A percentile compares a stretch with the other conserved stretches of the same genome.
These are phyloP conservation scores for Kwoniella mangroviensis DNA, from an alignment of 768 basidiomycete genomes.

Conservation along the genomic window DNA sequence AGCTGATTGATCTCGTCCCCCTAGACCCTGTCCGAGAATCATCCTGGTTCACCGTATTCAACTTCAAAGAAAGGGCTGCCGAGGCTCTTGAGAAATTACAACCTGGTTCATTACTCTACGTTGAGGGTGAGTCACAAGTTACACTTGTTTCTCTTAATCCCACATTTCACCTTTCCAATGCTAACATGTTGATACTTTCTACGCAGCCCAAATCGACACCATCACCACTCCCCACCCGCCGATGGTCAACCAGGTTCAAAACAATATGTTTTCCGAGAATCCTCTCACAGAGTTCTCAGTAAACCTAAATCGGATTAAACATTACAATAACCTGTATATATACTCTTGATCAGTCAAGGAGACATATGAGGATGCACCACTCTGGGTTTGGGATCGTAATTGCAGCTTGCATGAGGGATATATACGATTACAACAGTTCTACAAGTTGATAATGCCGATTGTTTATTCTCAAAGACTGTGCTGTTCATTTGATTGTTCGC, in stretches of 20 bases:
- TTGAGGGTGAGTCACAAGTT: constrained; percentile 28
- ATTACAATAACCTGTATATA: background rate
- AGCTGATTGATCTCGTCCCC: background rate
- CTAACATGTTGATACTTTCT: background rate
- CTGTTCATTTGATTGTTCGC: too few species aligned
- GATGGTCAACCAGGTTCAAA: constrained; percentile 20
- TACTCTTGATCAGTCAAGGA: background rate
- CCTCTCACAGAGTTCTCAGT: constrained; percentile 25
- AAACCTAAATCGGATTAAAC: constrained; percentile 25
- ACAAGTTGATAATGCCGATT: background rate
- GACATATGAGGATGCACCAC: constrained; percentile 6
- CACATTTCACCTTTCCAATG: background rate
- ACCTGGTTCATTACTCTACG: constrained; percentile 26
- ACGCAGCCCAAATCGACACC: constrained; percentile 27
- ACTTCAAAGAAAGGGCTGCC: constrained; percentile 22
- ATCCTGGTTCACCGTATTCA: constrained; percentile 35
- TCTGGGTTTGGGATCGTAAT: background rate
- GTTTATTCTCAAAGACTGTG: background rate
- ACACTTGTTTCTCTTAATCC: background rate
- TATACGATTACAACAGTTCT: background rate
- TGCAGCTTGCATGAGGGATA: background rate
- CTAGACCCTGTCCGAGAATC: constrained; percentile 32
- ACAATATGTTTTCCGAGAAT: constrained; percentile 26
- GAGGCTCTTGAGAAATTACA: constrained; percentile 23
- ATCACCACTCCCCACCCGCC: constrained; percentile 19